Evolutionary conservation across 1,284 basidiomycete species (phyloP), one percentile per base, ranked within the genome.

Genomic region (Porodaedalea pini): DNA sequence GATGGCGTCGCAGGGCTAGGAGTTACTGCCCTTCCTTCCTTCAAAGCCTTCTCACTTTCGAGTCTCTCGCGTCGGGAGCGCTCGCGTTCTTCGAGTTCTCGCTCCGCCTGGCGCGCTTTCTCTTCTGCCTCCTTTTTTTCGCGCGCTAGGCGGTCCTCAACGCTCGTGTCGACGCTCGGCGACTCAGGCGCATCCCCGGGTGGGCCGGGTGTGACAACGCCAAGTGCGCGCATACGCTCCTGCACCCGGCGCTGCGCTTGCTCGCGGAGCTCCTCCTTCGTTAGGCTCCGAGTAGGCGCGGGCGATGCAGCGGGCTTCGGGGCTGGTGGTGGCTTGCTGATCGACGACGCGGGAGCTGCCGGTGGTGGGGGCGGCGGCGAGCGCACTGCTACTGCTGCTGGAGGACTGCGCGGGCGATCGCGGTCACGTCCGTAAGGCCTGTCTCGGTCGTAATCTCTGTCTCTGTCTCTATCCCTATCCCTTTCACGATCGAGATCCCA

Each of bases 81-180:
- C 65, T 92, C 90, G 57, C 90, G 77, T 60, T 89, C 86, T 60
- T 88, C 85, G 1, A 88, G 87, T 65, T 89, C 88, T 65, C 80
- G 81, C 68, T 94, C 90, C 0, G 90, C 90, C 40, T 78, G 73
- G 50, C 78, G 78, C 0, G 81, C 83, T 68, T 87, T 90, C 69
- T 92, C 91, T 66, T 93, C 92, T 0, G 90, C 92, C 69, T 94
- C 90, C 68, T 82, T 83, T 73, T 87, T 88, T 69, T 98, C 94
- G 65, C 86, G 78, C 25, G 83, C 86, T 1, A 97, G 77, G 29
- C 94, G 76, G 65, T 92, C 90, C 68, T 92, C 90, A 2, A 94
- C 89, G 54, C 76, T 81, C 11, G 82, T 84, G 69, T 95, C 94
- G 1, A 92, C 74, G 4, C 76, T 73, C 2, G 66, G 69, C 4